Base-by-base conservation (phyloP, 108 stramenopile species). In the Discostella stelligeroides region DNA sequence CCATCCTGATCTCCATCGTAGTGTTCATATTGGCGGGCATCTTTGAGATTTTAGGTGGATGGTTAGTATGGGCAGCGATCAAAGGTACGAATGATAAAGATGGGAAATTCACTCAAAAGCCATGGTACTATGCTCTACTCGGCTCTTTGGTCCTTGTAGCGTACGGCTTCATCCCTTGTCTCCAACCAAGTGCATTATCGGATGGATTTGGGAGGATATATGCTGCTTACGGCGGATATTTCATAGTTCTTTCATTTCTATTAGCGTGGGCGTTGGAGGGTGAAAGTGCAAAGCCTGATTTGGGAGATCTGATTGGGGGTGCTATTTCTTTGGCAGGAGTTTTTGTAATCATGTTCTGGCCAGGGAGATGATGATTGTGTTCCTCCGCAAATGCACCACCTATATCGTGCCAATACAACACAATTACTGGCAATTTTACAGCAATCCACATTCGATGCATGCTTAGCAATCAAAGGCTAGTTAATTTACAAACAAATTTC, bases 191-290 rank as follows among this genome's bases (percentile, higher is more conserved):
- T 24, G 73, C 73, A 12, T 58, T 60, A 1, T 56, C 65, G 0
- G 83, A 85, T 73, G 82, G 66, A n/a, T 92, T 92, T 67, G 92
- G 84, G 13, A 62, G 92, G 40, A 87, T 92, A 15, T 92, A 92
- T 73, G 92, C 92, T 10, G 92, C 79, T 14, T 92, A 92, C 68
- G 92, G 92, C 12, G 92, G 92, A 39, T 87, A 88, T 63, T 92
- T 92, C 51, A 90, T 92, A 38, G 81, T 87, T 0, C 25, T 92
- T 29, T 85, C 84, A 29, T 92, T 88, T 63, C 64, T 90, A 18
- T 72, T 83, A 25, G 92, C 86, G n/a, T 92, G 92, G 92, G 77
- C 76, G 0, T 49, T 90, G 49, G 92, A 92, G 68, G 88, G 89
- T 6, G 66, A 75, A 18, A 63, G 46, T 49, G 79, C 79, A 23